These are phyloP conservation scores for Bocquillonia castaneifolia DNA, from an alignment of 441 rosid genomes.

Conservation along the genomic window DNA sequence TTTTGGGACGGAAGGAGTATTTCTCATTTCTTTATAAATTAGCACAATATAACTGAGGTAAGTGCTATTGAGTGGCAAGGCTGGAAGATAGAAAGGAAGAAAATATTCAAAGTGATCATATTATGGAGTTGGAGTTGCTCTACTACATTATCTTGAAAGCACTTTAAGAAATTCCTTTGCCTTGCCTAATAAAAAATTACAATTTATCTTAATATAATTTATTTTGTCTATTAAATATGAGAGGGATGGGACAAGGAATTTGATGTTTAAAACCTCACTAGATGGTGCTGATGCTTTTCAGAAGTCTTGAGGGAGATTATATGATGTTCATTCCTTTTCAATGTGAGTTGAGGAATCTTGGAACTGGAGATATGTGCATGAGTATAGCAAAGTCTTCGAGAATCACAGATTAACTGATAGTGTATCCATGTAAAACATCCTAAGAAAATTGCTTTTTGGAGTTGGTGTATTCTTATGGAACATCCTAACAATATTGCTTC, in stretches of 20 bases:
- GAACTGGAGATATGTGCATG: neutral
- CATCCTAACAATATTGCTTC: slow-evolving; percentile 2
- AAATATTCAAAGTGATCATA: neutral
- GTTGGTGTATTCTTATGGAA: neutral
- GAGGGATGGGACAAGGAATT: neutral
- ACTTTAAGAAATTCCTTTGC: neutral
- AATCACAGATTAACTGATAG: slow-evolving; percentile 5
- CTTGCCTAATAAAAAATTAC: neutral
- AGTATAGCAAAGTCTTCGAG: slow-evolving; percentile 11
- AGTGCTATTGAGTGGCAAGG: neutral
- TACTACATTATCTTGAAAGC: neutral
- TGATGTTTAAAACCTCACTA: neutral
- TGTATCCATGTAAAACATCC: neutral
- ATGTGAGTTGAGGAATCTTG: neutral
- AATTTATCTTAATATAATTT: neutral
- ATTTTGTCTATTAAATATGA: neutral
- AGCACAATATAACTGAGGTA: neutral
- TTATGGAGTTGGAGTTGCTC: neutral
- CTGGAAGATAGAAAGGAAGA: neutral
- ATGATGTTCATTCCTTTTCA: neutral
- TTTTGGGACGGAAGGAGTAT: too few species aligned
- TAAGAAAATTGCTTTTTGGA: slow-evolving; percentile 8
- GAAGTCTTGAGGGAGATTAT: neutral
- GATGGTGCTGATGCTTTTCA: slow-evolving; percentile 1
- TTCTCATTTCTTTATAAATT: neutral